phyloP scores from a whole-genome alignment of 1,284 basidiomycete species.

The Trichosporon asahii region DNA sequence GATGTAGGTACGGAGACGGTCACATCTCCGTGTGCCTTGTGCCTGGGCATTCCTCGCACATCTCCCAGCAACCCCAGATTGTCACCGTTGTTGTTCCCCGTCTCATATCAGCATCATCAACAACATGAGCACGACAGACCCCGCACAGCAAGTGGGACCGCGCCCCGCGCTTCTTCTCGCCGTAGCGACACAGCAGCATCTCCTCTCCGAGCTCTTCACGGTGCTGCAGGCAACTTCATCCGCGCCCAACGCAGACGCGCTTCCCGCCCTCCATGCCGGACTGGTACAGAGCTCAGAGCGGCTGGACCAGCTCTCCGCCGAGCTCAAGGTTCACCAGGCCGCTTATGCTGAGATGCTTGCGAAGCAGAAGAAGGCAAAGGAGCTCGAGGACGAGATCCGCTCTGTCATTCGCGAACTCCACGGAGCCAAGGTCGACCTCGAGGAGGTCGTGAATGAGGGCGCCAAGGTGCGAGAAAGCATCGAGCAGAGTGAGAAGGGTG shows the following conservation, averaged over 20 bases:
- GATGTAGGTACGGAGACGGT: neutral
- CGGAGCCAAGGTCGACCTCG: constrained; percentile 32
- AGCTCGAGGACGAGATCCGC: constrained; percentile 32
- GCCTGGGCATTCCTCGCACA: neutral
- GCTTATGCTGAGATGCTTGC: constrained; percentile 28
- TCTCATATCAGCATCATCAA: neutral
- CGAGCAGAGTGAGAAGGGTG: constrained; percentile 33
- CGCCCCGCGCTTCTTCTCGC: constrained; percentile 39
- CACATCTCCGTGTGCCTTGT: constrained; percentile 11
- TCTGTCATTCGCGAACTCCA: constrained; percentile 31
- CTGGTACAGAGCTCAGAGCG: constrained; percentile 27
- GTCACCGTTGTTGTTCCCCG: neutral
- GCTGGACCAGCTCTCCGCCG: constrained; percentile 27
- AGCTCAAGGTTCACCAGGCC: constrained; percentile 36
- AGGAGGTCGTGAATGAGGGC: constrained; percentile 34
- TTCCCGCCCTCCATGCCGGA: constrained; percentile 25
- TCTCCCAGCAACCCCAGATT: neutral
- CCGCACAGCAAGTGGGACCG: constrained; percentile 19
- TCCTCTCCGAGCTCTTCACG: constrained; percentile 41
- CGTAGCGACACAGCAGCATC: constrained; percentile 37
- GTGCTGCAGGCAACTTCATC: constrained; percentile 17
- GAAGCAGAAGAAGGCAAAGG: constrained; percentile 32
- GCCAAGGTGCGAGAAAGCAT: constrained; percentile 28
- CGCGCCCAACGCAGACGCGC: neutral
- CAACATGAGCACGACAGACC: neutral